A percentile compares a stretch with the other conserved stretches of the same genome.
Conservation (phyloP, 2,329 filamentous ascomycete genomes). For the Colletotrichum incanum region DNA sequence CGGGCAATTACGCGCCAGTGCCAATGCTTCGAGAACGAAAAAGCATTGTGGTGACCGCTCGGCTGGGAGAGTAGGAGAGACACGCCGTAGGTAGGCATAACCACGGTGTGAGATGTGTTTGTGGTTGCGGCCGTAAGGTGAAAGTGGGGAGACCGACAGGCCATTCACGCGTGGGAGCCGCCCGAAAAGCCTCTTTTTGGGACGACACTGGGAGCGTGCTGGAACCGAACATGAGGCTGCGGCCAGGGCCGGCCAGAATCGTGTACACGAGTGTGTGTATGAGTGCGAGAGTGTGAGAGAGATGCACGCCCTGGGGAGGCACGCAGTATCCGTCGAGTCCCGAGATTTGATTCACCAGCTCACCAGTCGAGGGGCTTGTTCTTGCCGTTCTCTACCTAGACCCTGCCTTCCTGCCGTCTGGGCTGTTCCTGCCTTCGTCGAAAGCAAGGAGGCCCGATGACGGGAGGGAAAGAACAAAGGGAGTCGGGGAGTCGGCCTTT, state of each 20-base stretch:
- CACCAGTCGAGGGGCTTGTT: neutral
- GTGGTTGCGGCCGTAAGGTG: conserved; percentile 38
- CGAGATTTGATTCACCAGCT: conserved; percentile 4
- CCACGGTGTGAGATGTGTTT: neutral
- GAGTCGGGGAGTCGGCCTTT: neutral
- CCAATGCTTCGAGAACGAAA: conserved; percentile 38
- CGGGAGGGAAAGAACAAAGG: conserved; percentile 3
- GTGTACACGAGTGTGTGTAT: too few relatives aligned
- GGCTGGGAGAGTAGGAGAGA: conserved; percentile 16
- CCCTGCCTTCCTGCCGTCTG: neutral
- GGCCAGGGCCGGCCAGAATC: neutral
- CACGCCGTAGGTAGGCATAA: neutral
- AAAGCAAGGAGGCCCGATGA: neutral
- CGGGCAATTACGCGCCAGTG: conserved; percentile 1
- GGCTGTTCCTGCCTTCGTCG: neutral
- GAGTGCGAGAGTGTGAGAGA: too few relatives aligned
- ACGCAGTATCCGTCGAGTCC: neutral
- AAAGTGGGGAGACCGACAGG: conserved; percentile 3
- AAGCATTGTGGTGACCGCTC: conserved; percentile 28
- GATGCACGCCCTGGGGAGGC: neutral
- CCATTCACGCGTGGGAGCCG: conserved; percentile 11
- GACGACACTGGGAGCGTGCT: neutral
- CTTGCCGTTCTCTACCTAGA: neutral
- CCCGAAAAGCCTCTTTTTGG: conserved; percentile 22
- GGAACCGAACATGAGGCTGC: conserved; percentile 1